Percentiles rank a stretch among this genome's conserved stretches.
These are phyloP conservation scores for Beauveria brongniartii DNA, from an alignment of 2,329 filamentous ascomycete species.

Conservation along the genomic window DNA sequence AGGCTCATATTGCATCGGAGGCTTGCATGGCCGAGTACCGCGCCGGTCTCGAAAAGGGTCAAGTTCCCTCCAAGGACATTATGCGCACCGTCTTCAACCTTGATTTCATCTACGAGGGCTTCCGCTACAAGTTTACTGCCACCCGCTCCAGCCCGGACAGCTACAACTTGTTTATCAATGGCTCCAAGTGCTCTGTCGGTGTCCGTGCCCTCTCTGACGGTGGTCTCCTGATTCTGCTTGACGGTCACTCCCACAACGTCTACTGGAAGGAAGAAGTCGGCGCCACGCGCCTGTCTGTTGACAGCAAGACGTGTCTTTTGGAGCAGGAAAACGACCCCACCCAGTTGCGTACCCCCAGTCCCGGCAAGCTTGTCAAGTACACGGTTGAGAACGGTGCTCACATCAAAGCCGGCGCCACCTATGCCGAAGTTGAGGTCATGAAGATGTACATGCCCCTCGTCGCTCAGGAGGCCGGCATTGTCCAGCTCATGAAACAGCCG, in stretches of 20 bases:
- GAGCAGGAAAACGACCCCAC: constrained; percentile 99
- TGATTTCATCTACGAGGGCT: constrained; percentile 97
- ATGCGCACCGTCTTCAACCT: constrained; percentile 96
- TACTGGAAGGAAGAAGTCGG: constrained; percentile 99
- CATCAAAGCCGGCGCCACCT: constrained; percentile 83
- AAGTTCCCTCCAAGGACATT: constrained; percentile 92
- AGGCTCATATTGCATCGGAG: constrained; percentile 92
- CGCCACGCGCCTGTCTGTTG: constrained; percentile 88
- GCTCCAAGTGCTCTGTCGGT: constrained; percentile 89
- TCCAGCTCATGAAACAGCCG: constrained; percentile 98
- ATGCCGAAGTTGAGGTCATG: constrained; percentile 98
- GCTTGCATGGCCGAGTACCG: constrained; percentile 80
- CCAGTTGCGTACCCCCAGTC: constrained; percentile 87
- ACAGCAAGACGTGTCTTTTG: constrained; percentile 94
- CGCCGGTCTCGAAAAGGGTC: constrained; percentile 86
- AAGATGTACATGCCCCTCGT: constrained; percentile 99
- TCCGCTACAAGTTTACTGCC: constrained; percentile 95
- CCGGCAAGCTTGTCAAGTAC: constrained; percentile 97
- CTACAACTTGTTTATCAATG: constrained; percentile 98
- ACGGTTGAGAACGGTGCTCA: constrained; percentile 93
- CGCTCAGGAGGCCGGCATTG: constrained; percentile 87
- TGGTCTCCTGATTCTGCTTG: constrained; percentile 82
- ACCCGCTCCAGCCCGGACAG: constrained; percentile 87
- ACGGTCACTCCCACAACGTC: constrained; percentile 91
- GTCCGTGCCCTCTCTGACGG: constrained; percentile 90